Conservation (phyloP, 2,329 filamentous ascomycete genomes). For the Nemania diffusa region DNA sequence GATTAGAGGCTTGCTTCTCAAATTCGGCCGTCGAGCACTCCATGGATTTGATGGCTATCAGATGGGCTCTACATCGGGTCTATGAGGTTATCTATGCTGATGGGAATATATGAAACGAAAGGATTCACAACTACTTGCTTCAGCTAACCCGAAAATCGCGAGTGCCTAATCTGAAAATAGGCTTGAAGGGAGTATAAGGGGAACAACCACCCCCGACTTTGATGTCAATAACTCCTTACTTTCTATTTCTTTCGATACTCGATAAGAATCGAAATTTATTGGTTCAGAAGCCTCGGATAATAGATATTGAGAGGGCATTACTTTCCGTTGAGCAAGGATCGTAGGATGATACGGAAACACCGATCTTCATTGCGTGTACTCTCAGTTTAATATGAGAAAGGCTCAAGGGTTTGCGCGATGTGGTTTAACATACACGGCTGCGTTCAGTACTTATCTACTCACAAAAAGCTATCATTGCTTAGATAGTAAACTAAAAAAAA, state of each 20-base stretch:
- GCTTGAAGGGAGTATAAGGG: neutral
- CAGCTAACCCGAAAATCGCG: neutral
- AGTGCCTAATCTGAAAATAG: neutral
- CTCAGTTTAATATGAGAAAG: neutral
- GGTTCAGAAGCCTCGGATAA: neutral
- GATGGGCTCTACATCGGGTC: no score
- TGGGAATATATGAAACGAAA: no score
- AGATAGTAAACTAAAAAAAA: neutral
- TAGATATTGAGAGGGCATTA: neutral
- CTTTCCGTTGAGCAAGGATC: neutral
- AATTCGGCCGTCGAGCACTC: no score
- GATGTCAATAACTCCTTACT: neutral
- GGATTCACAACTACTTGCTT: no score
- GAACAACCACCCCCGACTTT: neutral
- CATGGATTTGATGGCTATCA: no score
- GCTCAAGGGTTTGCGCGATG: neutral
- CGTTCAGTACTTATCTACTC: neutral
- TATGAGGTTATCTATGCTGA: no score
- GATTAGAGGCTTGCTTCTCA: no score
- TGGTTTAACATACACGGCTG: neutral
- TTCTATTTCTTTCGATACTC: neutral
- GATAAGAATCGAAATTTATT: neutral
- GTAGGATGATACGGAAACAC: neutral
- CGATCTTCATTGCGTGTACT: neutral
- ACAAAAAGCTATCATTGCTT: neutral